Percentiles rank a stretch among this genome's conserved stretches.
Evolutionary conservation across 129 eudicot species (phyloP).

Genomic region (Lactuca saligna): DNA sequence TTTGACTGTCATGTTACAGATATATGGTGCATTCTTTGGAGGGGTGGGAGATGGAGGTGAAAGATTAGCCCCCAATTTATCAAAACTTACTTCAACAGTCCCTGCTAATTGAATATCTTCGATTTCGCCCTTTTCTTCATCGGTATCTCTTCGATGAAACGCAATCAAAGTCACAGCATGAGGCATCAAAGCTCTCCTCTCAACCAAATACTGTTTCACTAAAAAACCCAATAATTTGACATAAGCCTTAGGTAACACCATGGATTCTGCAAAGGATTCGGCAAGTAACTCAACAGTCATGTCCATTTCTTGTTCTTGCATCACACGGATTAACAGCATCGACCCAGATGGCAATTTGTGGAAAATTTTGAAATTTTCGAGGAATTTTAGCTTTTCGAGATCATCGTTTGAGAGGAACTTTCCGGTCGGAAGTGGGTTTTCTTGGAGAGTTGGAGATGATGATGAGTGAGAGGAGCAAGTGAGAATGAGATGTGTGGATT

Average conservation of each 20-base stretch:
- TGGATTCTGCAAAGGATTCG: constrained; percentile 90
- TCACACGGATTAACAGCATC: constrained; percentile 58
- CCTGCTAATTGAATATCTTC: constrained; percentile 71
- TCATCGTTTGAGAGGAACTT: constrained; percentile 56
- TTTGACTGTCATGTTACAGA: constrained; percentile 88
- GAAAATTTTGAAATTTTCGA: constrained; percentile 44
- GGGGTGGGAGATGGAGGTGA: constrained; percentile 87
- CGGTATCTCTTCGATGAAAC: constrained; percentile 48
- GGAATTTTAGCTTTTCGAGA: constrained; percentile 60
- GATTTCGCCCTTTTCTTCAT: constrained; percentile 35
- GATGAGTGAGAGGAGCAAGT: constrained; percentile 41
- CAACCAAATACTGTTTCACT: constrained; percentile 73
- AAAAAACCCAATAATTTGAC: constrained; percentile 59
- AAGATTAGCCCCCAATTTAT: constrained; percentile 76
- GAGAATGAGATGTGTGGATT: constrained; percentile 32
- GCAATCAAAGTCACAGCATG: constrained; percentile 77
- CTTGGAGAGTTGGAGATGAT: constrained; percentile 37
- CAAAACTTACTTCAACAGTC: constrained; percentile 82
- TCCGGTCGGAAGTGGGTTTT: constrained; percentile 51
- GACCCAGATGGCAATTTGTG: constrained; percentile 79
- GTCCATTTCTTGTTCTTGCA: constrained; percentile 82
- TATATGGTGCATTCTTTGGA: constrained; percentile 76
- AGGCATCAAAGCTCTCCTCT: constrained; percentile 73
- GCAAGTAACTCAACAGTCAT: constrained; percentile 61
- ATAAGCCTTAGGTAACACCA: constrained; percentile 67